These are phyloP conservation scores for Sporisorium exsertum DNA, from an alignment of 1,284 basidiomycete genomes.

Conservation along the genomic window DNA sequence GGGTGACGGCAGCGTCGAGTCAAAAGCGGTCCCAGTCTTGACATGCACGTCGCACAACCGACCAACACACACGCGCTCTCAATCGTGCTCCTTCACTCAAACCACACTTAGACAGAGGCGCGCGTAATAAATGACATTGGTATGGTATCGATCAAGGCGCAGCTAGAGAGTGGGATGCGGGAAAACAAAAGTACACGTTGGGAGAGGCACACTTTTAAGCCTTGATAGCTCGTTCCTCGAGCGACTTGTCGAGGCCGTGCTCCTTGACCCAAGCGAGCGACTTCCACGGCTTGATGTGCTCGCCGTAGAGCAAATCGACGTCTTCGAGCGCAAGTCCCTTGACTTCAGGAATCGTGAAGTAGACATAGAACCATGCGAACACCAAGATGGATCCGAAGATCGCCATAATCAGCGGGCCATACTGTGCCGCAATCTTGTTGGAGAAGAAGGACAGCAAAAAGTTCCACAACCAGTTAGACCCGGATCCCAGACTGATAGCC, in stretches of 20 bases:
- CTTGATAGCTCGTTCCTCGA: conserved; percentile 33
- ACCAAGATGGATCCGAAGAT: conserved; percentile 78
- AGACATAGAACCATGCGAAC: conserved; percentile 69
- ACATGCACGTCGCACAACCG: no score
- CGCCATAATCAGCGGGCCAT: conserved; percentile 76
- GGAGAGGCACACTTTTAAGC: background rate
- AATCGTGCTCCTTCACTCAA: no score
- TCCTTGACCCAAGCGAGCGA: conserved; percentile 38
- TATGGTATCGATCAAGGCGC: background rate
- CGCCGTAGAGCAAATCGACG: conserved; percentile 71
- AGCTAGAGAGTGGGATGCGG: background rate
- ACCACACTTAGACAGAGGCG: no score
- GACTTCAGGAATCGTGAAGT: conserved; percentile 80
- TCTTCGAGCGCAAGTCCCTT: conserved; percentile 81
- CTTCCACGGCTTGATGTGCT: conserved; percentile 43
- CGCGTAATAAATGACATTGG: background rate
- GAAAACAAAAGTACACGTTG: no score
- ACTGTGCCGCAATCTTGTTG: conserved; percentile 75
- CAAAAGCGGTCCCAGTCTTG: no score
- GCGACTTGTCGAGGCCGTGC: conserved; percentile 23
- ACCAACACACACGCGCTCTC: no score
- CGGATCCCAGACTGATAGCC: conserved; percentile 78
- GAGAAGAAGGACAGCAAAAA: conserved; percentile 80
- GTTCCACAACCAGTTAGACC: conserved; percentile 77
- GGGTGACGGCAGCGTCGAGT: no score